Evolutionary conservation across 106 monocot species (phyloP), one percentile per base, ranked within the genome.

Genomic region (Apostasia ramifera): DNA sequence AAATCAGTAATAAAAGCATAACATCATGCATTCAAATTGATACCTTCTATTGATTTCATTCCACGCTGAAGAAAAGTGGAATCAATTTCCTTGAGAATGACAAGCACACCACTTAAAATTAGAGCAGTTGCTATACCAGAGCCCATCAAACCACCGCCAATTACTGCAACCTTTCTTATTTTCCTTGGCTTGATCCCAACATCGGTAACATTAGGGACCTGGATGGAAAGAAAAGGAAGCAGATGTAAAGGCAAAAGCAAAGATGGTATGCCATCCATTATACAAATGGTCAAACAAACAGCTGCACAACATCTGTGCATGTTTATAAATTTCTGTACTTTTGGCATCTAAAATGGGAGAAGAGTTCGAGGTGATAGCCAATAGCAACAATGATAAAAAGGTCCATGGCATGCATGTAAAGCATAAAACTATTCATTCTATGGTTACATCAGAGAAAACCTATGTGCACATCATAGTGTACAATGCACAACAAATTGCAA

Each of bases 61-160:
- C 83, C 89, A 51, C 77, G 89, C 66, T 93, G 81, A 53, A 89
- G 84, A 59, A 81, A 84, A 4, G 59, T 55, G 11, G 89, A 66
- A 68, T 89, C 60, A 45, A 93, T 61, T 82, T 93, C 93, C 66
- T 93, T 93, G 9, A 93, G 82, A 42, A 93, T 14, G 6, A 93
- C 89, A 76, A 66, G 73, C 8, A 84, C 71, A 80, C 81, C 78
- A 55, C 56, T 84, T 60, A 79, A 52, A 58, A 93, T 68, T 66
- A 89, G 71, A 38, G 89, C 81, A 47, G 93, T 93, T 45, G 93
- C 86, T 69, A 93, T 93, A 38, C 93, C 93, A 80, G 93, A 89
- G n/a, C 93, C 93, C 93, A 93, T 93, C 58, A 93, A 68, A 67
- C 93, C 93, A 56, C 93, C 93, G 66, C 93, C 93, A 74, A 93